Base-by-base conservation (phyloP, 139 green algal species). In the Asterochloris sp. region DNA sequence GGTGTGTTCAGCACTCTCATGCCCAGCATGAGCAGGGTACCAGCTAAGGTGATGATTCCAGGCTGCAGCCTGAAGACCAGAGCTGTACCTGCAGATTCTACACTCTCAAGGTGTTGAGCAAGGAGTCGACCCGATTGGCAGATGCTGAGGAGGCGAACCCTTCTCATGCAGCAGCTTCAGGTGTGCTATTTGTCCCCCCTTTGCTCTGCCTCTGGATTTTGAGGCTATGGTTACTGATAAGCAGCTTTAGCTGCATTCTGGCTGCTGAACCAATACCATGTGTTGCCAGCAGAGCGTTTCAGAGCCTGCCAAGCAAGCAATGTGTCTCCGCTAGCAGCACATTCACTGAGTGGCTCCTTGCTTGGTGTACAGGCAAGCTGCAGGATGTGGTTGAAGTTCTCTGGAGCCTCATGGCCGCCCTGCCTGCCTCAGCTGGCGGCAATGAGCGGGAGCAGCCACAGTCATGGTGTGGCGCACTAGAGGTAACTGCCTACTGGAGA, bases 391-490 rank as follows among this genome's bases (percentile, higher is more conserved):
- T 24, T 38, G 38, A 2, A 10, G 6, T 84, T 47, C 90, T 87
- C 69, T 87, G 91, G 62, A 60, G 91, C 67, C 76, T 93, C 69
- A 67, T 71, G 64, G 28, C 60, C 54, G 74, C 79, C 26, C 26
- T 54, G n/a, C 80, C 47, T n/a, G 64, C 69, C 1, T 27, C 60
- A 23, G 24, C 69, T 54, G 38, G 27, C 62, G 66, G 21, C 87
- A 21, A 16, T 19, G 69, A 38, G 62, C 28, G 13, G 66, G 73
- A 80, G 62, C 23, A 28, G 38, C 15, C 74, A 21, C 66, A 63
- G 26, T 94, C 92, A 0, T 97, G 92, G 92, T 95, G 92, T 79
- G 91, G 92, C 0, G 88, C 89, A 0, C 73, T 87, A 23, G 92
- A 94, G 87, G 88, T 91, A 82, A 82, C 11, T 27, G n/a, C 11